Evolutionary conservation across 352 stramenopile genomes (phyloP).

Genomic region (Phytophthora cryptogea): DNA sequence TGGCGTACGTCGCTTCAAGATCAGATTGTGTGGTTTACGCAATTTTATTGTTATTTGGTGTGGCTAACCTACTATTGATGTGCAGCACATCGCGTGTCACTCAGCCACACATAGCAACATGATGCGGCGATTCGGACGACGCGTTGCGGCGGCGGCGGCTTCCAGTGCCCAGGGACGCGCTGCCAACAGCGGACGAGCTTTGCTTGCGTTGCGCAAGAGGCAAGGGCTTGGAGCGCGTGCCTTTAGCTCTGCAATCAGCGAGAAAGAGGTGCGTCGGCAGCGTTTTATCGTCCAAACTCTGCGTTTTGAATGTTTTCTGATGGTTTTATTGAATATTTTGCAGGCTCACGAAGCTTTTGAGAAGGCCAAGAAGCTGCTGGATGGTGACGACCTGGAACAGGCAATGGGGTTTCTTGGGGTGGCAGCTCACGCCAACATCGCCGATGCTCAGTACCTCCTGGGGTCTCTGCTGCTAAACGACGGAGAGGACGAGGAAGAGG

Average conservation of each 20-base stretch:
- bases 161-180: slow-evolving; percentile 2
- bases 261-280: slow-evolving; percentile 37
- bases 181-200: neutral
- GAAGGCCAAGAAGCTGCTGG: slow-evolving; percentile 63
- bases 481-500: slow-evolving; percentile 45
- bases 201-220: neutral
- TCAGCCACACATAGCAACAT: slow-evolving; percentile 26
- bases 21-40: neutral
- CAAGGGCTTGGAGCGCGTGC: slow-evolving; percentile 5
- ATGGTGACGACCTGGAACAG: slow-evolving; percentile 52
- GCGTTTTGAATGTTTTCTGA: neutral
- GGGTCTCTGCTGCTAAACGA: slow-evolving; percentile 63
- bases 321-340: slow-evolving; percentile 8
- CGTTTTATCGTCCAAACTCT: neutral
- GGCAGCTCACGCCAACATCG: slow-evolving; percentile 64
- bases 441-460: slow-evolving; percentile 78
- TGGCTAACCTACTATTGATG: slow-evolving; percentile 8
- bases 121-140: slow-evolving; percentile 28
- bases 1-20: slow-evolving; percentile 20
- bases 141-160: slow-evolving; percentile 16
- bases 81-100: slow-evolving; percentile 8
- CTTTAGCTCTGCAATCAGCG: slow-evolving; percentile 31
- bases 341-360: slow-evolving; percentile 55
- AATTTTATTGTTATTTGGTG: neutral
- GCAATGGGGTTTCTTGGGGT: slow-evolving; percentile 68